These are phyloP conservation scores for Geotrichum fermentans DNA, from an alignment of 1,139 yeast species.

Conservation along the genomic window DNA sequence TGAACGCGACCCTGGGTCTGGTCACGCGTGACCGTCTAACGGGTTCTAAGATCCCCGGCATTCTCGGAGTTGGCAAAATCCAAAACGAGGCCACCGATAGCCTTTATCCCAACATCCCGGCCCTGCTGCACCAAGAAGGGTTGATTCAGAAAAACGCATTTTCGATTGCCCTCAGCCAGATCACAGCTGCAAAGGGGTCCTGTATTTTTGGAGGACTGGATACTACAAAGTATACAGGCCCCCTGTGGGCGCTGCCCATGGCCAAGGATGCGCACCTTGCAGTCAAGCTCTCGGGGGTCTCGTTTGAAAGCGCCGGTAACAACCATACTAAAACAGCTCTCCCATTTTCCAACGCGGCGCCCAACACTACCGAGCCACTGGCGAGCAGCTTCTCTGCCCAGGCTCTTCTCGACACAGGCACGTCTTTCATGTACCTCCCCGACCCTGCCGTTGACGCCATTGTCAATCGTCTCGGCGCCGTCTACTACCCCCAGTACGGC, in stretches of 20 bases:
- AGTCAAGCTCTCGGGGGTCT: conserved; percentile 13
- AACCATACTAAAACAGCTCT: background rate
- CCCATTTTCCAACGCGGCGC: background rate
- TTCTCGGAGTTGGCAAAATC: conserved; percentile 19
- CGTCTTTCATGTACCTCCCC: conserved; percentile 36
- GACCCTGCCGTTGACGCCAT: conserved; percentile 24
- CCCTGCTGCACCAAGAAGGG: conserved; percentile 43
- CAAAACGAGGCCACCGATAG: conserved; percentile 12
- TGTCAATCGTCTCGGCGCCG: conserved; percentile 27
- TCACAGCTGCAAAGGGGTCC: conserved; percentile 36
- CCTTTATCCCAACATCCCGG: conserved; percentile 40
- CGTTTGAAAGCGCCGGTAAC: background rate
- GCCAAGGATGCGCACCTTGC: conserved; percentile 14
- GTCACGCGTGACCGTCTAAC: conserved; percentile 15
- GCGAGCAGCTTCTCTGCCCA: conserved; percentile 12
- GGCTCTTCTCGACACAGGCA: conserved; percentile 39
- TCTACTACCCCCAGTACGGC: conserved; percentile 14
- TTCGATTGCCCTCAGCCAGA: conserved; percentile 36
- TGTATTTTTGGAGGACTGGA: conserved; percentile 51
- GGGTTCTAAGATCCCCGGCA: conserved; percentile 18
- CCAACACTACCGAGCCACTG: background rate
- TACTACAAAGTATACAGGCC: conserved; percentile 44
- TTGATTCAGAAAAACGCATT: conserved; percentile 42
- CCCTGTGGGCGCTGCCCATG: conserved; percentile 31
- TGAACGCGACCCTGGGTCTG: conserved; percentile 44